Percentiles rank a stretch among this genome's conserved stretches.
These are phyloP conservation scores for Mycena olivaceomarginata DNA, from an alignment of 768 basidiomycete species.

Conservation along the genomic window DNA sequence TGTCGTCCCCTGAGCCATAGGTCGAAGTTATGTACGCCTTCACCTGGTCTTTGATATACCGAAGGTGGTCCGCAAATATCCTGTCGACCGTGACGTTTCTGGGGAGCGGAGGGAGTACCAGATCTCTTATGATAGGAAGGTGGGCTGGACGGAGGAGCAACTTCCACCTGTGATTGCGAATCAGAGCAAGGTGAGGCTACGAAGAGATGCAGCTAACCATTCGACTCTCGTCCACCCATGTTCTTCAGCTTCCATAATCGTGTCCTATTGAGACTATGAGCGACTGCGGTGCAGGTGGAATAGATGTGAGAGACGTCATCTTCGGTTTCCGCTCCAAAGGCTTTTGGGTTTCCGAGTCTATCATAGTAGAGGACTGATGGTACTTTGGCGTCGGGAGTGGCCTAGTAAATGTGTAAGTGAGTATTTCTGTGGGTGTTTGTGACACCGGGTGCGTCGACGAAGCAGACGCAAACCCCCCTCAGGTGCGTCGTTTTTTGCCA, in stretches of 20 bases:
- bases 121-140: slow-evolving; percentile 44
- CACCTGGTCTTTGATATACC: slow-evolving; percentile 45
- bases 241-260: slow-evolving; percentile 41
- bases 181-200: neutral
- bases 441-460: too few species aligned
- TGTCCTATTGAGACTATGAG: slow-evolving; percentile 17
- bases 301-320: slow-evolving; percentile 32
- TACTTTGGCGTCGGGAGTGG: slow-evolving; percentile 47
- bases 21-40: slow-evolving; percentile 29
- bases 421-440: too few species aligned
- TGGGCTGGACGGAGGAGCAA: slow-evolving; percentile 44
- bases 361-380: slow-evolving; percentile 49
- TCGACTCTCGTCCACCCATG: slow-evolving; percentile 36
- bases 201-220: slow-evolving; percentile 16
- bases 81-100: slow-evolving; percentile 34
- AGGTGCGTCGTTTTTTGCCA: too few species aligned
- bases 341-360: slow-evolving; percentile 31
- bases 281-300: slow-evolving; percentile 3
- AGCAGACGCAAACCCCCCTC: too few species aligned
- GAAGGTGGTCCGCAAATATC: slow-evolving; percentile 43
- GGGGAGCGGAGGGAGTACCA: slow-evolving; percentile 44
- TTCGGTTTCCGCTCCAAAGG: slow-evolving; percentile 48
- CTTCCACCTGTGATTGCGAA: slow-evolving; percentile 42
- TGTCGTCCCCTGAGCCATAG: slow-evolving; percentile 37
- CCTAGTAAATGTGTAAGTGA: slow-evolving; percentile 15